Base-by-base conservation (phyloP, 306 rosid species). In the Hylodesmum podocarpum region DNA sequence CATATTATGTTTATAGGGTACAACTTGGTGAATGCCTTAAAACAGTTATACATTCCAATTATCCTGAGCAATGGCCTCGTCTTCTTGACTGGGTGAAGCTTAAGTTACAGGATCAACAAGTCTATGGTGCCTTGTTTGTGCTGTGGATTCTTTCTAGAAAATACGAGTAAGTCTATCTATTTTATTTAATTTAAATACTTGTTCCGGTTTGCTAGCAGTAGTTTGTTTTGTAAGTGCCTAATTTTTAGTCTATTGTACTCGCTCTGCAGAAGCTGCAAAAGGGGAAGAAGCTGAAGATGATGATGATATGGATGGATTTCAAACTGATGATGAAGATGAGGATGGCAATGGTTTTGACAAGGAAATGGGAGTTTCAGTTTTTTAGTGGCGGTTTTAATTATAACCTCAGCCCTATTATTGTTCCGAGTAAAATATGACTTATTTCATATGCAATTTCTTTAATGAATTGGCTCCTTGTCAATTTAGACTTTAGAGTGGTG, bases 1-100 rank as follows among this genome's bases (percentile, higher is more conserved):
- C 24, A 21, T 72, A 63, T 50, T 70, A 11, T 66, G 66, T 53
- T 85, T 83, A 49, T 83, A 96, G 99, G 90, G 90, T 85, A 14
- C 99, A 96, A 77, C 88, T 96, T 39, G 99, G 99, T 55, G 99
- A 93, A 82, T 93, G 97, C 91, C 85, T 96, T 39, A 96, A 96
- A 91, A 93, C 99, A 33, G 77, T 93, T 71, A 76, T 96, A 77
- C 93, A 89, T 79, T 86, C 96, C 43, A 98, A 96, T 85, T 96
- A 93, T 70, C 99, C 99, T 1, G 98, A 96, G 86, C 99, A 93
- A 74, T 96, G 99, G 99, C 94, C 94, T 4, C 85, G 8, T 76
- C 99, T 96, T 84, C 83, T 96, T 71, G 96, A 91, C 8, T 96
- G 99, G 99, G 97, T 96, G 90, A 96, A 91, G 77, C 93, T 78